Percentiles rank a stretch among this genome's conserved stretches.
Conservation (phyloP, 768 basidiomycete species). For the Paxillus involutus region DNA sequence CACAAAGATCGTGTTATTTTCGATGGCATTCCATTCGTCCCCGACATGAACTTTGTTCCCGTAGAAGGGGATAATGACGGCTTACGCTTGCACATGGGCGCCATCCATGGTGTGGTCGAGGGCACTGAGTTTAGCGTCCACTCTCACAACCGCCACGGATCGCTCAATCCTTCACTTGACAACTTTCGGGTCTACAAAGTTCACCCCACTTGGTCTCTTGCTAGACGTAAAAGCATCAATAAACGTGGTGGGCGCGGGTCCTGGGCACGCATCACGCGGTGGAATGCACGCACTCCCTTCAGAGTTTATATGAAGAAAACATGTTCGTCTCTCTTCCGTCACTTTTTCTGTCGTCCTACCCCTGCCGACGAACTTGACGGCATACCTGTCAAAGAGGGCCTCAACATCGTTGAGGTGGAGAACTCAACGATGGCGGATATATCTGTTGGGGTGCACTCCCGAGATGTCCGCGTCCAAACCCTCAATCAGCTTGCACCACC, state of each 20-base stretch:
- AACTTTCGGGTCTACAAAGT: slow-evolving; percentile 52
- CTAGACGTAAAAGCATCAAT: slow-evolving; percentile 37
- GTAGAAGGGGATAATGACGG: slow-evolving; percentile 39
- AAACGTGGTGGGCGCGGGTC: slow-evolving; percentile 38
- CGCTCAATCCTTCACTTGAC: slow-evolving; percentile 54
- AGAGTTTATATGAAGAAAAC: slow-evolving; percentile 52
- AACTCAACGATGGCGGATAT: slow-evolving; percentile 48
- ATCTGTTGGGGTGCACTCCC: slow-evolving; percentile 43
- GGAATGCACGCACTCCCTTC: slow-evolving; percentile 59
- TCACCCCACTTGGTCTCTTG: slow-evolving; percentile 58
- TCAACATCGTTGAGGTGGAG: slow-evolving; percentile 48
- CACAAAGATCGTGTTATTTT: slow-evolving; percentile 53
- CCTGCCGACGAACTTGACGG: slow-evolving; percentile 29
- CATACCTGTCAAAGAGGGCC: slow-evolving; percentile 37
- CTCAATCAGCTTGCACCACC: slow-evolving; percentile 42
- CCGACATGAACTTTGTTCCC: slow-evolving; percentile 48
- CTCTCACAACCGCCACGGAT: slow-evolving; percentile 58
- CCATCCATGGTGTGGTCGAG: slow-evolving; percentile 61
- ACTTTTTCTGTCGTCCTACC: slow-evolving; percentile 36
- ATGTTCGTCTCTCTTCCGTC: slow-evolving; percentile 46
- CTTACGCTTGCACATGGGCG: slow-evolving; percentile 55
- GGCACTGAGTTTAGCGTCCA: slow-evolving; percentile 65
- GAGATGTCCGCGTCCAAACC: slow-evolving; percentile 43
- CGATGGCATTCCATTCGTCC: slow-evolving; percentile 52
- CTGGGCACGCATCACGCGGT: slow-evolving; percentile 54